Evolutionary conservation across 768 basidiomycete genomes (phyloP).

Genomic region (Trametes maxima): DNA sequence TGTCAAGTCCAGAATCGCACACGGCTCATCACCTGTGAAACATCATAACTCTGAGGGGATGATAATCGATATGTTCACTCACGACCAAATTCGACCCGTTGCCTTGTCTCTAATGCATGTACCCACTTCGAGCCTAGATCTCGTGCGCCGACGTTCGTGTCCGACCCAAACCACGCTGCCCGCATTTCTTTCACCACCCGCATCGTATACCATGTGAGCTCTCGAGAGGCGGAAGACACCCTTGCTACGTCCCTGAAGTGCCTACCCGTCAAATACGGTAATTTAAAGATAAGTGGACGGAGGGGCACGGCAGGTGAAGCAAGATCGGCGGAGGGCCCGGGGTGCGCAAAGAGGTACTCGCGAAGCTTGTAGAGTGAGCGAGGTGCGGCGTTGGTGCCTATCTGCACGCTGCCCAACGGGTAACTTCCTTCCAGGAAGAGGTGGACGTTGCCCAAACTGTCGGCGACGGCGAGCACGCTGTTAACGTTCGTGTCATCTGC

Average conservation of each 20-base stretch:
- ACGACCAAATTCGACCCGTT: constrained; percentile 70
- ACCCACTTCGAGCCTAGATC: constrained; percentile 78
- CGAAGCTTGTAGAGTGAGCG: constrained; percentile 50
- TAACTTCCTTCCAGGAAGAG: constrained; percentile 79
- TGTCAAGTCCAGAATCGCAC: constrained; percentile 72
- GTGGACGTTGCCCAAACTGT: constrained; percentile 58
- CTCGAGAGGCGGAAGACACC: constrained; percentile 67
- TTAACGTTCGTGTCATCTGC: constrained; percentile 52
- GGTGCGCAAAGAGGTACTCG: constrained; percentile 48
- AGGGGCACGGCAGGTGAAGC: constrained; percentile 36
- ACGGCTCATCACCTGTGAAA: constrained; percentile 55
- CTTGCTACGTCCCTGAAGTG: constrained; percentile 69
- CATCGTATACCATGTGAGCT: constrained; percentile 71
- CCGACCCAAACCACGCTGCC: constrained; percentile 71
- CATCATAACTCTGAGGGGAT: constrained; percentile 13
- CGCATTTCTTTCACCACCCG: constrained; percentile 75
- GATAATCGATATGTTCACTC: constrained; percentile 15
- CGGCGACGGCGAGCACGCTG: constrained; percentile 65
- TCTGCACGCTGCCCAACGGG: constrained; percentile 57
- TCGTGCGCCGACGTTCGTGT: constrained; percentile 64
- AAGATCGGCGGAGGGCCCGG: constrained; percentile 38
- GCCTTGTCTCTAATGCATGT: constrained; percentile 60
- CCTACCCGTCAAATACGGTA: constrained; percentile 60
- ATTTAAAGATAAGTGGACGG: constrained; percentile 48
- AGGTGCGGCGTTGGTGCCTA: constrained; percentile 36